These are phyloP conservation scores for Eutypa lata DNA, from an alignment of 2,329 filamentous ascomycete genomes.

Conservation along the genomic window DNA sequence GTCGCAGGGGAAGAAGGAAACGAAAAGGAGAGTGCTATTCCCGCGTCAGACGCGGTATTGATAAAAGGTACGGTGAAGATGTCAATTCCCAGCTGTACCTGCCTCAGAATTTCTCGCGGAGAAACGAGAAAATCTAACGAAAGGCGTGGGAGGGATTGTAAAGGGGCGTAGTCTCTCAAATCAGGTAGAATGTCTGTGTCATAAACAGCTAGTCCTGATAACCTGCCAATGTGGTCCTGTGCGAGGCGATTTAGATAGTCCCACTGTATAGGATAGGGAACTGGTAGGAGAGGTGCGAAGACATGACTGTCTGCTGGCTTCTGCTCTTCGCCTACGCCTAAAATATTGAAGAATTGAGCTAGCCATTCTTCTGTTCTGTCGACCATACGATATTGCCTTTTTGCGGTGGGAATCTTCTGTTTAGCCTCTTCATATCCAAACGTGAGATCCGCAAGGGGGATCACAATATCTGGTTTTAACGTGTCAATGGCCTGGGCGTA, in stretches of 20 bases:
- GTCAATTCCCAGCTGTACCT: slow-evolving; percentile 75
- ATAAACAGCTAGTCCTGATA: slow-evolving; percentile 77
- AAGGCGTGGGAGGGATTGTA: slow-evolving; percentile 67
- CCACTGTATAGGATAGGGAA: slow-evolving; percentile 71
- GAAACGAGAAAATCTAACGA: slow-evolving; percentile 60
- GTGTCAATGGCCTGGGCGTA: slow-evolving; percentile 64
- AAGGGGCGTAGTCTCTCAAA: slow-evolving; percentile 51
- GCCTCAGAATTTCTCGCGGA: slow-evolving; percentile 74
- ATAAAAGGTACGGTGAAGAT: slow-evolving; percentile 76
- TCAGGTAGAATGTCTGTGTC: slow-evolving; percentile 66
- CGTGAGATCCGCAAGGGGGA: slow-evolving; percentile 74
- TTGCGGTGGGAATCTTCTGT: slow-evolving; percentile 52
- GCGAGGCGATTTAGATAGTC: slow-evolving; percentile 74
- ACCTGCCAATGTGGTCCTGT: slow-evolving; percentile 53
- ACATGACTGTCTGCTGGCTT: slow-evolving; percentile 37
- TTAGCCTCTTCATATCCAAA: slow-evolving; percentile 35
- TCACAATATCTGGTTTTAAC: slow-evolving; percentile 76
- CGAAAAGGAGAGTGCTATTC: slow-evolving; percentile 76
- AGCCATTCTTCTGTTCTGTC: slow-evolving; percentile 85
- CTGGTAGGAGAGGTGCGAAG: slow-evolving; percentile 69
- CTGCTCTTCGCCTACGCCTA: slow-evolving; percentile 30
- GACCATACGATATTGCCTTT: slow-evolving; percentile 77
- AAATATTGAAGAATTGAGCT: slow-evolving; percentile 57
- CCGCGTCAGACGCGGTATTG: slow-evolving; percentile 72
- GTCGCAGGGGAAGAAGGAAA: slow-evolving; percentile 53